Percentiles rank a stretch among this genome's conserved stretches.
Conservation (phyloP, 23 red algal species). For the Cyanidiococcus yangmingshanensis region DNA sequence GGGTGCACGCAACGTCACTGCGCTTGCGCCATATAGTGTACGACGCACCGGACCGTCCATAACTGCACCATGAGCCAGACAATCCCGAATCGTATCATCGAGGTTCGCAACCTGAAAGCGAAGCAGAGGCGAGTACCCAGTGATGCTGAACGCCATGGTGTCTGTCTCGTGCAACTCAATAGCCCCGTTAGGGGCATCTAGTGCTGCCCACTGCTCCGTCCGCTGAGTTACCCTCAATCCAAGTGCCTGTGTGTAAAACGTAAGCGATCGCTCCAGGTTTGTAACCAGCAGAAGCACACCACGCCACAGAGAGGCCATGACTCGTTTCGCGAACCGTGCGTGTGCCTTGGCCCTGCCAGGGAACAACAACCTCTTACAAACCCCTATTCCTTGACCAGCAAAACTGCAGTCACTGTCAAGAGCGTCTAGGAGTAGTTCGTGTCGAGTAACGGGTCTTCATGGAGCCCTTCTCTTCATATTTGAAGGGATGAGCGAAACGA, state of each 20-base stretch:
- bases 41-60: conserved; percentile 9
- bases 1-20: conserved; percentile 2
- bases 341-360: no score
- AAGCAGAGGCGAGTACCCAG: conserved; percentile 12
- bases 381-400: no score
- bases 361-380: no score
- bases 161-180: conserved; percentile 8
- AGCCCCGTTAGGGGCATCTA: neutral
- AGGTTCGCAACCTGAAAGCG: neutral
- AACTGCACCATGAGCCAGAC: neutral
- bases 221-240: neutral
- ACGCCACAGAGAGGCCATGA: neutral
- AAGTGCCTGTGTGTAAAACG: neutral
- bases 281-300: conserved; percentile 14
- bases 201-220: conserved; percentile 6
- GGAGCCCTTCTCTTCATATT: no score
- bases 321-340: no score
- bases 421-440: no score
- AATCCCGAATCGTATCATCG: neutral
- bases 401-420: no score
- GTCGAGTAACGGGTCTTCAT: no score
- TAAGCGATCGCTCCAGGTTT: conserved; percentile 4
- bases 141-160: neutral
- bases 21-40: neutral
- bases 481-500: no score